phyloP scores from a whole-genome alignment of 2,329 filamentous ascomycete genomes.

The Volutella citrinella region DNA sequence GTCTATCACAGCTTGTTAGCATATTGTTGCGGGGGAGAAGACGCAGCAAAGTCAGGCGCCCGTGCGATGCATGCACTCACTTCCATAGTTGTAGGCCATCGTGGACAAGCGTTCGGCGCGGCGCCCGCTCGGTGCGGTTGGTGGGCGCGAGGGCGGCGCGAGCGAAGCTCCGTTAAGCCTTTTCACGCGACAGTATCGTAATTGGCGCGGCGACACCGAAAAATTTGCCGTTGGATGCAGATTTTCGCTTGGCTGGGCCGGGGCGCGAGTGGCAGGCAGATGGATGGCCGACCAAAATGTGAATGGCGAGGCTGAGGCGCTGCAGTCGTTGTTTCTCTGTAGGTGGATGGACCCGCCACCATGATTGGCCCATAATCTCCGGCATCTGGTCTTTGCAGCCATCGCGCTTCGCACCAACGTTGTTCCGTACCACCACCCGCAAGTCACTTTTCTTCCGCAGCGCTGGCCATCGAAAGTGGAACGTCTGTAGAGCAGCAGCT shows the following conservation, averaged over 20 bases:
- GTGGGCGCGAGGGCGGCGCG: conserved; percentile 5
- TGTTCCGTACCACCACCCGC: conserved; percentile 26
- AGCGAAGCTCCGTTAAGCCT: no score
- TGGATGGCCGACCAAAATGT: no score
- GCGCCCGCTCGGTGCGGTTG: conserved; percentile 13
- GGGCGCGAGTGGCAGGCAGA: no score
- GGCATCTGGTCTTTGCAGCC: no score
- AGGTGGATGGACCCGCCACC: no score
- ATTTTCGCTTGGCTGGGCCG: no score
- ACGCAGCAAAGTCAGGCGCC: no score
- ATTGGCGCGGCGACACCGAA: no score
- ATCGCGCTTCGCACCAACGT: conserved; percentile 25
- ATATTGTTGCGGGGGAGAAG: no score
- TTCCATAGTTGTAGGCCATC: conserved; percentile 62
- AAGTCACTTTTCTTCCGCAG: conserved; percentile 26
- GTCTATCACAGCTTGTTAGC: conserved; percentile 6
- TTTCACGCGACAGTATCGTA: no score
- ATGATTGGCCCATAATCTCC: conserved; percentile 13
- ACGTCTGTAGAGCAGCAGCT: no score
- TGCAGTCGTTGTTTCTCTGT: conserved; percentile 17
- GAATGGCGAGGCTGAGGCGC: conserved; percentile 23
- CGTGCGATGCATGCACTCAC: conserved; percentile 33
- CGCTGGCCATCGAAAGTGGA: no score
- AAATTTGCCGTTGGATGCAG: neutral
- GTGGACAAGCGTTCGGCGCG: conserved; percentile 14